These are phyloP conservation scores for Exserohilum rostratum DNA, from an alignment of 2,329 filamentous ascomycete genomes.

Conservation along the genomic window DNA sequence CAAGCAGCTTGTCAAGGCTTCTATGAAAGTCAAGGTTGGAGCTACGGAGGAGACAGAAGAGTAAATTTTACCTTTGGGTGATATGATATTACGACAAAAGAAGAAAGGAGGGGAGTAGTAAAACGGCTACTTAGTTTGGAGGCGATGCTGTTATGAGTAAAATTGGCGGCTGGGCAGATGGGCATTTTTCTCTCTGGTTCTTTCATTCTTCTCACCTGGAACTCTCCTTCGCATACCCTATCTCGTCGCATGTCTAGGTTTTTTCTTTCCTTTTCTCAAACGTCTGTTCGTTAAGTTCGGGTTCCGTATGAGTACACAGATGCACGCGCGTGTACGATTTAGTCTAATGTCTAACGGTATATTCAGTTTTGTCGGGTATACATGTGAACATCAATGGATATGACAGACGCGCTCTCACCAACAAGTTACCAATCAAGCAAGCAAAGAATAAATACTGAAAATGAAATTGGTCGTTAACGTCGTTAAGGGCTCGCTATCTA, in stretches of 20 bases:
- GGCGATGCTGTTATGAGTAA: not conserved
- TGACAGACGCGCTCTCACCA: too few species aligned
- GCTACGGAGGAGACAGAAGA: not conserved
- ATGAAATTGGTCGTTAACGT: not conserved
- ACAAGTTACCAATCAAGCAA: too few species aligned
- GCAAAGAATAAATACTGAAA: too few species aligned
- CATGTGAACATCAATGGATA: too few species aligned
- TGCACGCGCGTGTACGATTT: not conserved
- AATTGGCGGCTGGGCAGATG: not conserved
- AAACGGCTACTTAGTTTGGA: not conserved
- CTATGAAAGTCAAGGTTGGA: constrained; percentile 20
- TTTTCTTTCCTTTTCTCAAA: not conserved
- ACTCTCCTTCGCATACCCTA: constrained; percentile 17
- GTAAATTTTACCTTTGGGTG: not conserved
- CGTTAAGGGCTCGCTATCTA: too few species aligned
- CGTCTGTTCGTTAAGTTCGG: not conserved
- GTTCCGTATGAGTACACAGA: not conserved
- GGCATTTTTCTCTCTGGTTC: not conserved
- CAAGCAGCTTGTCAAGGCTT: constrained; percentile 65
- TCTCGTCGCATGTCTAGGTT: constrained; percentile 1
- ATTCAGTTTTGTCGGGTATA: too few species aligned
- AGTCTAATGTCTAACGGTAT: not conserved
- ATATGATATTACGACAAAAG: not conserved
- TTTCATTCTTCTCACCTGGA: not conserved
- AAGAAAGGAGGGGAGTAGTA: not conserved